Base-by-base conservation (phyloP, 1,284 basidiomycete genomes). In the Cystobasidium slooffiae region DNA sequence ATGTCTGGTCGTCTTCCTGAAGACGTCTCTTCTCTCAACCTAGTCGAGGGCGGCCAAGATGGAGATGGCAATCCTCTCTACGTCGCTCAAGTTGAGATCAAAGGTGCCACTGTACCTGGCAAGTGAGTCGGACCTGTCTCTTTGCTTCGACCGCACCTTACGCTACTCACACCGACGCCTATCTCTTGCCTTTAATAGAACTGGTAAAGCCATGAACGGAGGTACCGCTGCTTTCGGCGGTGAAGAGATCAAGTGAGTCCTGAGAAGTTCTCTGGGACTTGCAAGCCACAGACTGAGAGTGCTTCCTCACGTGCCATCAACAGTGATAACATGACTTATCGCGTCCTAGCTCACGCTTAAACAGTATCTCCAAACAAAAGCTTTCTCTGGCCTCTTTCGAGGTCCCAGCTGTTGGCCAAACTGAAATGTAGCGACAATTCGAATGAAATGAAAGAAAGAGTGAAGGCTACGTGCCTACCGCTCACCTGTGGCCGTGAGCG, bases 31-130 rank as follows among this genome's bases (percentile, higher is more conserved):
- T 52, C 37, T 39, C 44, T 68, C 9, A 59, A 56, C 20, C 44
- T 68, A 6, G 52, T 68, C 12, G 24, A 47, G 14, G 59, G 22
- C 41, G 69, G 69, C 44, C 44, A 46, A 12, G 74, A 75, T 49
- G 49, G 22, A n/a, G 24, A 64, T 6, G 74, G 74, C 39, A 61
- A 69, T 37, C 43, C 53, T 18, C 61, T 69, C 12, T 75, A 39
- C 18, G 64, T 75, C 31, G 65, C 65, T 44, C 73, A 75, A 43
- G 73, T 67, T 22, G 62, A 65, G 31, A n/a, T 63, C 31, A 49
- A 72, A 39, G 69, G 61, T 53, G 44, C 69, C 20, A 39, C 43
- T 2, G 59, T 61, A 9, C 58, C 61, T 53, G 69, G 69, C 24
- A 72, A 72, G 64, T 66, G 16, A 66, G 64, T 66, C 56, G 24